Evolutionary conservation across 163 green algal genomes (phyloP).

Genomic region (Botryococcus braunii): DNA sequence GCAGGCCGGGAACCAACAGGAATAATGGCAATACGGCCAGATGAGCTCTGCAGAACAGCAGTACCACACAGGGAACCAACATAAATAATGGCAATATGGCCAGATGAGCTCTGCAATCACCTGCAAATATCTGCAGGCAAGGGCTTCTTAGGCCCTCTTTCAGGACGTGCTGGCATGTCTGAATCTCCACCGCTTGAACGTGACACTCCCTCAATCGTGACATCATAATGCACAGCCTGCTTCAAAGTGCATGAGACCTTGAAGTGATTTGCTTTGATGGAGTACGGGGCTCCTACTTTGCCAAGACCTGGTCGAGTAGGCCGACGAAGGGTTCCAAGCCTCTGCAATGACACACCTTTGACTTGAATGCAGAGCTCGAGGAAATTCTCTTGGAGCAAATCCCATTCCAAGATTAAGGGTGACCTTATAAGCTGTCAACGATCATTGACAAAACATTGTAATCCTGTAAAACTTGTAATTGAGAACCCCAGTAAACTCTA

Average conservation of each 20-base stretch:
- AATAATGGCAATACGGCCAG: not conserved
- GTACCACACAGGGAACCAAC: not conserved
- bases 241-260: constrained; percentile 10
- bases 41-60: not conserved
- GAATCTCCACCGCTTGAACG: constrained; percentile 3
- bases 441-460: no score
- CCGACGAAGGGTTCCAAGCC: no score
- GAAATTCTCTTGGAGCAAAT: no score
- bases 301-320: no score
- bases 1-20: not conserved
- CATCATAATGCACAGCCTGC: constrained; percentile 35
- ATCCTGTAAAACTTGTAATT: no score
- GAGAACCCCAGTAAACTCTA: no score
- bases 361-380: no score
- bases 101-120: not conserved
- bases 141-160: not conserved
- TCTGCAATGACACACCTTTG: no score
- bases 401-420: no score
- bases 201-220: constrained; percentile 10
- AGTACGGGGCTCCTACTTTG: no score
- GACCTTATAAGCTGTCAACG: no score
- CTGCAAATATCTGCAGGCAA: constrained; percentile 15
- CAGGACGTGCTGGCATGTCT: not conserved
- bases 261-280: constrained; percentile 28
- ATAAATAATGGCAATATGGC: not conserved